phyloP scores from a whole-genome alignment of 208 protist genomes.

The Novymonas esmeraldas region DNA sequence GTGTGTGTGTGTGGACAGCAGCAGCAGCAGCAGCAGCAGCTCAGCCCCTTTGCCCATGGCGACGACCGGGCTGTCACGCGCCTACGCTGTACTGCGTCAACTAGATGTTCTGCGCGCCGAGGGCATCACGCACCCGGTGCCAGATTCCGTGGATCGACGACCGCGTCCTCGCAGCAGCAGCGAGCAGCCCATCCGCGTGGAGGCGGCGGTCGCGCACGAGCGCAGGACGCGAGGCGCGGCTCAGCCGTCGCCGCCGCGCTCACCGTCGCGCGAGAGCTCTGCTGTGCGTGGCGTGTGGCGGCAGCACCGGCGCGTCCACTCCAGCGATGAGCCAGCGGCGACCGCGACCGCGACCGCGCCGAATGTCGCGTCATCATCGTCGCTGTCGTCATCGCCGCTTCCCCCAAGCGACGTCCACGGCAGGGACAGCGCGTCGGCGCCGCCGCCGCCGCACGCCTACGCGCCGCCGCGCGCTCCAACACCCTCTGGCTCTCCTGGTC shows the following conservation, averaged over 20 bases:
- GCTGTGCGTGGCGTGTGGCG: background rate
- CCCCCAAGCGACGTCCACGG: too few relatives aligned
- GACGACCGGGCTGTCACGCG: slow-evolving; percentile 50
- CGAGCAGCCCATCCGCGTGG: background rate
- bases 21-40: too few relatives aligned
- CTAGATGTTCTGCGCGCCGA: slow-evolving; percentile 60
- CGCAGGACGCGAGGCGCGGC: background rate
- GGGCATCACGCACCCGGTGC: slow-evolving; percentile 44
- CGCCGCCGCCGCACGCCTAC: too few relatives aligned
- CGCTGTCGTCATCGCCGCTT: too few relatives aligned
- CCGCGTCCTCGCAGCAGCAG: background rate
- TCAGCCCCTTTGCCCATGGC: slow-evolving; percentile 18
- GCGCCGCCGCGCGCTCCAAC: too few relatives aligned
- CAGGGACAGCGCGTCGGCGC: too few relatives aligned
- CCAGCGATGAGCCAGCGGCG: too few relatives aligned
- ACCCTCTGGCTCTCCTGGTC: too few relatives aligned
- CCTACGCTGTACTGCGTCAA: slow-evolving; percentile 70
- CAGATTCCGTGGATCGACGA: background rate
- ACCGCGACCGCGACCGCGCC: too few relatives aligned
- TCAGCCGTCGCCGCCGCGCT: background rate
- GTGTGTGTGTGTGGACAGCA: background rate
- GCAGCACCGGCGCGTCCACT: too few relatives aligned
- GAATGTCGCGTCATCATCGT: too few relatives aligned
- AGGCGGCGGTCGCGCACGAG: too few relatives aligned
- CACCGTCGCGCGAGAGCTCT: background rate